phyloP scores from a whole-genome alignment of 2,329 filamentous ascomycete genomes.

The Penicillium paneum region DNA sequence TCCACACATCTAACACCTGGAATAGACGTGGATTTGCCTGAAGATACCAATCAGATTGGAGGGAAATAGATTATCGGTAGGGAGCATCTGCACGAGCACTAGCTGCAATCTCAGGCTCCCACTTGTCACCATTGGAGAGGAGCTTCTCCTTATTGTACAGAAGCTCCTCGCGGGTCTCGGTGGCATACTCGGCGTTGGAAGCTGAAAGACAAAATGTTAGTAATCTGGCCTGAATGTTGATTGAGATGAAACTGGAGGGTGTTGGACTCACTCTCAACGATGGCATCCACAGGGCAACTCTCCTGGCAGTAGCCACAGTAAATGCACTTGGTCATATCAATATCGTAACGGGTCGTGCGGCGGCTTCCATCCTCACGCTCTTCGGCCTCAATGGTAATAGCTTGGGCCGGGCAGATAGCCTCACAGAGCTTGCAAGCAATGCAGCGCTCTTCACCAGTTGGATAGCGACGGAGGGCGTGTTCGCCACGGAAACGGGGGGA shows the following conservation, averaged over 20 bases:
- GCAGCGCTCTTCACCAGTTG: constrained; percentile 95
- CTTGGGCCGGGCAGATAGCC: constrained; percentile 94
- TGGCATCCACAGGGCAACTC: constrained; percentile 96
- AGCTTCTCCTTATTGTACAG: constrained; percentile 98
- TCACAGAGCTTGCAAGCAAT: constrained; percentile 99
- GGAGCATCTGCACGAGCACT: constrained; percentile 89
- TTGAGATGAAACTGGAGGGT: not conserved
- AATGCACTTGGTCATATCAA: constrained; percentile 99
- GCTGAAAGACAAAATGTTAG: constrained; percentile 36
- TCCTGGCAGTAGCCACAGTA: constrained; percentile 99
- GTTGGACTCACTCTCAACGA: constrained; percentile 63
- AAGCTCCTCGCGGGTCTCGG: constrained; percentile 82
- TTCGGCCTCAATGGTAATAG: constrained; percentile 98
- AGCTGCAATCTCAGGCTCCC: constrained; percentile 95
- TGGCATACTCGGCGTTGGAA: constrained; percentile 71
- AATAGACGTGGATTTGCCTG: not conserved
- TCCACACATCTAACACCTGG: not conserved
- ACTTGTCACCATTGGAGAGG: constrained; percentile 85
- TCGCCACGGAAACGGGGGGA: constrained; percentile 97
- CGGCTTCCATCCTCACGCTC: constrained; percentile 94
- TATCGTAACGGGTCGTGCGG: constrained; percentile 95
- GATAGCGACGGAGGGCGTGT: constrained; percentile 93
- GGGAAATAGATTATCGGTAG: constrained; percentile 62
- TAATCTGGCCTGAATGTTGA: not conserved
- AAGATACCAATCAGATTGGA: not conserved